Percentiles rank a stretch among this genome's conserved stretches.
These are phyloP conservation scores for Auricularia cornea DNA, from an alignment of 768 basidiomycete species.

Conservation along the genomic window DNA sequence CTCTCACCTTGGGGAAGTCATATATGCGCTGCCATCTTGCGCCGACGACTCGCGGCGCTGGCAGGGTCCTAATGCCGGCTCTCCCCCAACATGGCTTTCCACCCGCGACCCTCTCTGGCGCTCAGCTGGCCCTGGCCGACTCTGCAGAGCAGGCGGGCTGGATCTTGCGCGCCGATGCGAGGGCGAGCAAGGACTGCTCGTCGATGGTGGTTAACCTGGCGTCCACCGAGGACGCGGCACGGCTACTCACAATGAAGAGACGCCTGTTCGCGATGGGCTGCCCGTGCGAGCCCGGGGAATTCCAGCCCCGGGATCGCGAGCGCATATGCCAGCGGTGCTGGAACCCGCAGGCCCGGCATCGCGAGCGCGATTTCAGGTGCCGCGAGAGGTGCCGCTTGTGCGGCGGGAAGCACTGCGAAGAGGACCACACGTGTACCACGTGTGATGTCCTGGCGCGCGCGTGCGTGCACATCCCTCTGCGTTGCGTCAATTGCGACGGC, in stretches of 20 bases:
- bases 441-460: not conserved
- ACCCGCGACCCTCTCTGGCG: no score
- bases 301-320: not conserved
- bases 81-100: no score
- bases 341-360: not conserved
- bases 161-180: no score
- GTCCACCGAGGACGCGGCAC: not conserved
- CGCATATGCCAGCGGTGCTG: not conserved
- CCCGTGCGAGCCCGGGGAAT: not conserved
- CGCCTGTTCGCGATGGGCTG: not conserved
- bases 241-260: not conserved
- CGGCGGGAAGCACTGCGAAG: not conserved
- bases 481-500: not conserved
- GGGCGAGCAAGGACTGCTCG: no score
- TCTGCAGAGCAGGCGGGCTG: no score
- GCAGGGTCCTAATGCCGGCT: no score
- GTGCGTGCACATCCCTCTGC: not conserved
- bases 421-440: not conserved
- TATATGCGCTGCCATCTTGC: no score
- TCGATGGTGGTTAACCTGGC: not conserved
- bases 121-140: no score
- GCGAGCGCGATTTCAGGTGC: not conserved
- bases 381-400: not conserved
- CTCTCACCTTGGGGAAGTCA: no score
- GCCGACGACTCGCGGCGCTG: no score